Base-by-base conservation (phyloP, 306 rosid species). In the Crotalaria pallida region DNA sequence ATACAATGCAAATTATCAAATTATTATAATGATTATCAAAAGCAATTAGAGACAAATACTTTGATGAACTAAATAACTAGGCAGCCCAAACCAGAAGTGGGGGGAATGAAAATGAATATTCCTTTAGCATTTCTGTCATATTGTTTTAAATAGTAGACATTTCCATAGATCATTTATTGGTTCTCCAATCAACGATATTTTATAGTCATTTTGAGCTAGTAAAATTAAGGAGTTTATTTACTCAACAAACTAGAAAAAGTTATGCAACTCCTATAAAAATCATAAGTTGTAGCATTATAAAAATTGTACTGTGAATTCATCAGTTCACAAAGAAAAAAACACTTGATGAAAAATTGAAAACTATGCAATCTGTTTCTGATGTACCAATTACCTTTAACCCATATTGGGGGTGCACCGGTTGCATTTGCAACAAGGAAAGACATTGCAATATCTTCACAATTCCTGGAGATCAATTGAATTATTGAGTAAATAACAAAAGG, bases 371-470 rank as follows among this genome's bases (percentile, higher is more conserved):
- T 26, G 48, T 15, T 47, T 48, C 52, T 23, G 65, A 67, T 48
- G 40, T 26, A 47, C 50, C 64, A 43, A 34, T 77, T 87, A 90
- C 99, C 99, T 88, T 91, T 82, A 62, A 89, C 99, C 99, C 99
- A 94, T 65, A 94, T 71, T 9, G 99, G 97, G 2, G 99, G 96
- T 60, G 99, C 84, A 67, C 89, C 91, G 63, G 92, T 88, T 19
- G 82, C 88, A 80, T 94, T 94, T 64, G 99, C 97, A 71, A 94
- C 97, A 56, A 94, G 89, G 77, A 94, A 91, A 63, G 99, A 94
- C 99, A 94, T 90, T 1, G 99, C 99, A 63, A 94, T 87, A 80
- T 94, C 99, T 83, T 94, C 99, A 80, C 97, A 91, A 61, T 94
- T 94, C 92, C 97, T 94, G 92, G 65, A 44, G 61, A 81, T 66